Base-by-base conservation (phyloP, 768 basidiomycete species). In the Mycena kentingensis region DNA sequence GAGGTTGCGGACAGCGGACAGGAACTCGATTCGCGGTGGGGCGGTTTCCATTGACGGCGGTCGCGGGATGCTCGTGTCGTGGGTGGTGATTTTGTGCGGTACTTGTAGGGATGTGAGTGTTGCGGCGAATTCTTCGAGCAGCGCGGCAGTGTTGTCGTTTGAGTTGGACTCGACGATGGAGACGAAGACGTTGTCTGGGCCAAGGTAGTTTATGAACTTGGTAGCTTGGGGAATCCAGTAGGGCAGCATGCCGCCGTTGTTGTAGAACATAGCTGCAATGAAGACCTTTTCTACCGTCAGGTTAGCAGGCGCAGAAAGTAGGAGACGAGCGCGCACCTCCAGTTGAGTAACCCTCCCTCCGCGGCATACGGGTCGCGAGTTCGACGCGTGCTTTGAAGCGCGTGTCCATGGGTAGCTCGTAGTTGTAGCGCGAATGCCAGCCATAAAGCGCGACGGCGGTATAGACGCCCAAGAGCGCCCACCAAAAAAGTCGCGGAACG, bases 191-290 rank as follows among this genome's bases (percentile, higher is more conserved):
- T 77, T 76, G 49, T 71, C 70, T 5, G 62, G 39, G n/a, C 77
- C 77, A 38, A 78, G 66, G 44, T 70, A 74, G 34, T 63, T 55
- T 13, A 76, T 72, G 5, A 62, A 60, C 50, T 67, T 63, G 44
- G 71, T 39, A 32, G 77, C 58, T 28, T 72, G 62, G 8, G 62
- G 48, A 4, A 67, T 65, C 74, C 75, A 77, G 47, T 71, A 69
- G 0, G 73, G 70, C 29, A 77, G 57, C 3, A 76, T 64, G 0
- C 47, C 45, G 47, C 70, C 60, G 35, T 74, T 73, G 43, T 76
- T 64, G 62, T 62, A 67, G 55, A 77, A 70, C 63, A 74, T 69
- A 3, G 71, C 73, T 15, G 69, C 73, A 58, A 74, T 69, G 52
- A 70, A 73, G 13, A 71, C 62, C 26, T 67, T 64, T 32, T 71